Evolutionary conservation across 176 grass and related monocot genomes (phyloP).

Genomic region (Eleusine coracana): DNA sequence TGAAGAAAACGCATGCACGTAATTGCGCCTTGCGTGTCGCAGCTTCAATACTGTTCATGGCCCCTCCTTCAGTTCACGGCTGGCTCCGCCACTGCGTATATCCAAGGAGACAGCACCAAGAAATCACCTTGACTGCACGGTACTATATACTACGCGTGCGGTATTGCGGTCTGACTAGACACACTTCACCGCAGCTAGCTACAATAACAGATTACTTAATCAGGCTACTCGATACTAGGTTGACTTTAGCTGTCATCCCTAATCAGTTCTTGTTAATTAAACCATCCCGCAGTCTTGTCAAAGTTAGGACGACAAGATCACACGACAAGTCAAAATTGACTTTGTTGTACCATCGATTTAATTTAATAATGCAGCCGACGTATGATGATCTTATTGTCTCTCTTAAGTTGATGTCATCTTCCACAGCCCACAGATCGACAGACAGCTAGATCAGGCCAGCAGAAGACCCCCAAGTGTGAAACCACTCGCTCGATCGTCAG

Average conservation of each 20-base stretch:
- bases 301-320: not conserved
- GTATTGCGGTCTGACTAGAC: constrained; percentile 27
- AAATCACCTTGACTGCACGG: not conserved
- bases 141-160: not conserved
- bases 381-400: not conserved
- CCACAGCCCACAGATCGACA: not conserved
- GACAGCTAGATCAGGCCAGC: not conserved
- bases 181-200: not conserved
- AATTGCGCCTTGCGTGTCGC: too few species aligned
- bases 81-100: too few species aligned
- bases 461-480: not conserved
- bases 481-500: not conserved
- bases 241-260: not conserved
- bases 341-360: not conserved
- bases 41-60: too few species aligned
- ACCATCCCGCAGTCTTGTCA: not conserved
- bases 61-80: too few species aligned
- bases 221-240: not conserved
- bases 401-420: constrained; percentile 30
- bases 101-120: too few species aligned
- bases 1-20: too few species aligned
- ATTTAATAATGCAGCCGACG: not conserved
- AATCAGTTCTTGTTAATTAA: not conserved
- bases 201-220: not conserved
- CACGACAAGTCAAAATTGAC: constrained; percentile 43